These are phyloP conservation scores for Herpotrichia juniperi DNA, from an alignment of 2,329 filamentous ascomycete genomes.

Conservation along the genomic window DNA sequence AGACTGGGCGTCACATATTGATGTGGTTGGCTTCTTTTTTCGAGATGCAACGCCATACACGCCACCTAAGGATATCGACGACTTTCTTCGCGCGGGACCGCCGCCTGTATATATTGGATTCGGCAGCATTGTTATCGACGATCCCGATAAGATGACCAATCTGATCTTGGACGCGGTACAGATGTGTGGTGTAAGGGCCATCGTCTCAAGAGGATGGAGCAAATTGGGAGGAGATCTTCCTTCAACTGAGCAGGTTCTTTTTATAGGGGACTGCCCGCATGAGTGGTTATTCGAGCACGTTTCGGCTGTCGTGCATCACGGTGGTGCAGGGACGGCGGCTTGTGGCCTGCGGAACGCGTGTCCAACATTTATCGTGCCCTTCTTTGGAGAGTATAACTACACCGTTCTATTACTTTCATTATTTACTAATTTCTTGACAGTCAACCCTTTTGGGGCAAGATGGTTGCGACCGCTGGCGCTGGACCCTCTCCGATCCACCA, in stretches of 20 bases:
- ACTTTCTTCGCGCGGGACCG: constrained; percentile 30
- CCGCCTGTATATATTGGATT: constrained; percentile 41
- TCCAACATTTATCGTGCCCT: constrained; percentile 62
- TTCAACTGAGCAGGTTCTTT: constrained; percentile 70
- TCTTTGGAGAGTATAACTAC: constrained; percentile 72
- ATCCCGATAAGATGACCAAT: constrained; percentile 31
- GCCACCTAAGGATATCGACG: constrained; percentile 22
- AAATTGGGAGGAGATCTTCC: constrained; percentile 64
- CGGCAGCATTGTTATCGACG: constrained; percentile 36
- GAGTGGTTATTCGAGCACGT: constrained; percentile 86
- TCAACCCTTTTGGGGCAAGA: constrained; percentile 62
- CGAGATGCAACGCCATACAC: constrained; percentile 25
- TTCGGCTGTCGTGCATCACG: constrained; percentile 81
- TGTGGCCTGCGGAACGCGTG: constrained; percentile 57
- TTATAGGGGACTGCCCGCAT: constrained; percentile 80
- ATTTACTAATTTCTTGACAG: constrained; percentile 12
- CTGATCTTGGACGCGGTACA: constrained; percentile 34
- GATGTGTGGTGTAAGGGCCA: constrained; percentile 68
- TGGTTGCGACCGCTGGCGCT: constrained; percentile 58
- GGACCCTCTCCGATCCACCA: constrained; percentile 58
- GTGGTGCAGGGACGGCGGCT: constrained; percentile 69
- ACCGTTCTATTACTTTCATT: constrained; percentile 3
- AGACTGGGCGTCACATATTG: neutral
- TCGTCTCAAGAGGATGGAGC: constrained; percentile 85
- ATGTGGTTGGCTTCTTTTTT: constrained; percentile 32